Base-by-base conservation (phyloP, 108 stramenopile species). In the Parietichytrium sp. region DNA sequence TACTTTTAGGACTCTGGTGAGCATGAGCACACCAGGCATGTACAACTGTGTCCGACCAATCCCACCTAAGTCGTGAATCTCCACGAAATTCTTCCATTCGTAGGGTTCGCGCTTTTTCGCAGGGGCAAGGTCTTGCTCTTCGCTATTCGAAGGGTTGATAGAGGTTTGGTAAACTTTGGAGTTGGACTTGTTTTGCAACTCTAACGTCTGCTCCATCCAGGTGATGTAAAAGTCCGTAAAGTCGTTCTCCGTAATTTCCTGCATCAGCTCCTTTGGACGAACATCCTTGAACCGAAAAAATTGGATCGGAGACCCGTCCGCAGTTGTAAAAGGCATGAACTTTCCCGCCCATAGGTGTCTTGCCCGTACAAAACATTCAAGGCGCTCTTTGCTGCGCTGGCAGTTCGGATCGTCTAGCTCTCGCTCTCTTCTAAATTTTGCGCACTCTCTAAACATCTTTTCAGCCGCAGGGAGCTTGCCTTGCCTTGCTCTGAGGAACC, bases 171-270 rank as follows among this genome's bases (percentile, higher is more conserved):
- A 72, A 23, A 45, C 38, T 42, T 25, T 16, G 29, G 61, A 72
- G 42, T 72, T 72, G 33, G 61, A 10, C 13, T 42, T 33, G 25
- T 72, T 72, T 20, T 72, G 61, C 33, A 72, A 10, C 10, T 72
- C 61, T 6, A 72, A 42, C 0, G 61, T 72, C 61, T 45, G 36
- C 2, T 72, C 61, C 61, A 72, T 72, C 61, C 61, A 72, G 10
- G 61, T 33, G 6, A 72, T 27, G 42, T 72, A 72, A 25, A 72
- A 72, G 20, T 72, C 61, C 15, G 61, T 12, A 72, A 72, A 72
- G 10, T 72, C 61, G 10, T 72, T 42, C 33, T 72, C 61, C 1
- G 61, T 72, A n/a, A 72, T 42, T 10, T 45, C n/a, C 61, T 72
- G 36, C 61, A 72, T 72, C 13, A 72, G 61, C 42, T 72, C 61